Evolutionary conservation across 176 grass and related monocot species (phyloP).

Genomic region (Oryza meyeriana): DNA sequence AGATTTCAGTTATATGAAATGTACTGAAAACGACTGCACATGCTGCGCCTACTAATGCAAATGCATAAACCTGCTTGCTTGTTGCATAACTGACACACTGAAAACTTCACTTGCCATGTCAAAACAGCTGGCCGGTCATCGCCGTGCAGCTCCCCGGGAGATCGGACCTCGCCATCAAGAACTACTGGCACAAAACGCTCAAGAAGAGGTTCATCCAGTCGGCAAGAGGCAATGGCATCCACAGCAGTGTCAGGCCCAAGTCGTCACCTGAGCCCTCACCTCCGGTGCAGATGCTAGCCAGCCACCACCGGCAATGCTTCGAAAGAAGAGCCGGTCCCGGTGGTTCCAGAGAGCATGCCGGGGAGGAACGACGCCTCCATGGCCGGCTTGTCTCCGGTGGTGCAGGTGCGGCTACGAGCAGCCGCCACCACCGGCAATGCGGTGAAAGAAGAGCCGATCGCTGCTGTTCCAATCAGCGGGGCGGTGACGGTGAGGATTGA

Average conservation of each 20-base stretch:
- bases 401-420: background rate
- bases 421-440: background rate
- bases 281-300: too few species aligned
- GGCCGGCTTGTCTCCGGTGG: background rate
- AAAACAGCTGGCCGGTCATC: conserved; percentile 51
- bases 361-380: background rate
- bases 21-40: background rate
- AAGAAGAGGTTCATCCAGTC: conserved; percentile 38
- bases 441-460: background rate
- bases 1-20: background rate
- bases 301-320: too few species aligned
- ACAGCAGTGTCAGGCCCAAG: background rate
- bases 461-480: background rate
- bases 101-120: background rate
- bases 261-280: too few species aligned
- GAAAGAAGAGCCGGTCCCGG: too few species aligned
- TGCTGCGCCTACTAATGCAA: background rate
- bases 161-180: conserved; percentile 56
- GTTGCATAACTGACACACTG: background rate
- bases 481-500: background rate
- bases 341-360: background rate
- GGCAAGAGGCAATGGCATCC: background rate
- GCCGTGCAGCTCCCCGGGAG: conserved; percentile 43
- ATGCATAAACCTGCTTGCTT: background rate
- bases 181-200: conserved; percentile 63